Conservation (phyloP, 192 early-diverging fungal species). For the Podila epigama region DNA sequence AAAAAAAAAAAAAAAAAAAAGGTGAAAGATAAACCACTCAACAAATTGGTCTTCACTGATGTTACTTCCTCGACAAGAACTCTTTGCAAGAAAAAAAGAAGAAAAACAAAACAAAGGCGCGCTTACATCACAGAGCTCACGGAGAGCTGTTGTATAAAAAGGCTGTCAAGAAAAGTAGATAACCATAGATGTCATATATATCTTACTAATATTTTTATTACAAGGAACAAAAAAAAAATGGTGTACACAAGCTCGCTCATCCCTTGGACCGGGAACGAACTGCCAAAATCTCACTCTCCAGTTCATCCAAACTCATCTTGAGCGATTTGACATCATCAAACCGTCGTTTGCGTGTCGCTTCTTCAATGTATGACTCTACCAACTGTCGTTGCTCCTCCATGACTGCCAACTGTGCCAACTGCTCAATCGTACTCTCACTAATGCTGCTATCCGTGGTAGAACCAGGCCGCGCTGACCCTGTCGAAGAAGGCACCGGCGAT, state of each 20-base stretch:
- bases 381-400: slow-evolving; percentile 72
- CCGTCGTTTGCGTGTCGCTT: slow-evolving; percentile 69
- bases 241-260: neutral
- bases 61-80: no score
- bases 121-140: no score
- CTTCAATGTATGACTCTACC: slow-evolving; percentile 69
- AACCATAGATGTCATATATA: no score
- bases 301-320: slow-evolving; percentile 66
- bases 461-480: slow-evolving; percentile 6
- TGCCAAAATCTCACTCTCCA: slow-evolving; percentile 66
- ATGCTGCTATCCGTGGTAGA: slow-evolving; percentile 26
- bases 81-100: no score
- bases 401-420: slow-evolving; percentile 54
- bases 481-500: no score
- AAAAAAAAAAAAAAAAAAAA: neutral
- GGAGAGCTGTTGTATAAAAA: no score
- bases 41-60: no score
- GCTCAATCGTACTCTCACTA: slow-evolving; percentile 33
- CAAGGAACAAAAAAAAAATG: neutral
- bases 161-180: no score
- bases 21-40: neutral
- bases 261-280: slow-evolving; percentile 18
- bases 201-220: neutral
- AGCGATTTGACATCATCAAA: slow-evolving; percentile 78
- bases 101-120: no score